Conservation (phyloP, 2,329 filamentous ascomycete genomes). For the Penicillium sp. region DNA sequence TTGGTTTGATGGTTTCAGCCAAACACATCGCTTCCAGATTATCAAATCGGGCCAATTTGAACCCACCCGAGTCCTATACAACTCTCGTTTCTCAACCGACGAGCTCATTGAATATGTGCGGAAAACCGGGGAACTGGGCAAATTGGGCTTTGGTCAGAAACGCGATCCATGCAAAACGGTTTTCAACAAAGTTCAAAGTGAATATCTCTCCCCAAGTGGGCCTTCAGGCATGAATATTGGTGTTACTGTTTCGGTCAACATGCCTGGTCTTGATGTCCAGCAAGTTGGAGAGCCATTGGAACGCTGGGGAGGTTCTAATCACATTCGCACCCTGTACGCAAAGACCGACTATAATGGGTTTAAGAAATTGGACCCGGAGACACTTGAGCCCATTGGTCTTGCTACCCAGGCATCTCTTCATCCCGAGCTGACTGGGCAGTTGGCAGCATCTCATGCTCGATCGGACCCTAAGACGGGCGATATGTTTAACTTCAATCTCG, state of each 20-base stretch:
- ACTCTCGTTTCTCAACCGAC: constrained; percentile 70
- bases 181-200: constrained; percentile 64
- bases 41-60: constrained; percentile 45
- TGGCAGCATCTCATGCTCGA: constrained; percentile 72
- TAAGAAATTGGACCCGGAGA: constrained; percentile 68
- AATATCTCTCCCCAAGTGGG: constrained; percentile 50
- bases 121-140: constrained; percentile 59
- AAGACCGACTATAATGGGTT: constrained; percentile 62
- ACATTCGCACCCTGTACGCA: constrained; percentile 59
- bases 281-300: constrained; percentile 27
- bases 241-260: constrained; percentile 67
- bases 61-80: constrained; percentile 63
- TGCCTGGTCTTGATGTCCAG: constrained; percentile 58
- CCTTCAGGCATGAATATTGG: constrained; percentile 65
- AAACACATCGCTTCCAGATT: constrained; percentile 74
- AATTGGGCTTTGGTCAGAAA: constrained; percentile 70
- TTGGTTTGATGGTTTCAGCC: constrained; percentile 79
- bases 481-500: constrained; percentile 80
- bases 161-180: constrained; percentile 74
- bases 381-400: constrained; percentile 72
- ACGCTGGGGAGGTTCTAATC: constrained; percentile 38
- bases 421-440: constrained; percentile 66
- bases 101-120: constrained; percentile 64
- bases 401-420: constrained; percentile 65
- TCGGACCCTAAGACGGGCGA: constrained; percentile 74